These are phyloP conservation scores for Lachnellula cervina DNA, from an alignment of 2,329 filamentous ascomycete species.

Conservation along the genomic window DNA sequence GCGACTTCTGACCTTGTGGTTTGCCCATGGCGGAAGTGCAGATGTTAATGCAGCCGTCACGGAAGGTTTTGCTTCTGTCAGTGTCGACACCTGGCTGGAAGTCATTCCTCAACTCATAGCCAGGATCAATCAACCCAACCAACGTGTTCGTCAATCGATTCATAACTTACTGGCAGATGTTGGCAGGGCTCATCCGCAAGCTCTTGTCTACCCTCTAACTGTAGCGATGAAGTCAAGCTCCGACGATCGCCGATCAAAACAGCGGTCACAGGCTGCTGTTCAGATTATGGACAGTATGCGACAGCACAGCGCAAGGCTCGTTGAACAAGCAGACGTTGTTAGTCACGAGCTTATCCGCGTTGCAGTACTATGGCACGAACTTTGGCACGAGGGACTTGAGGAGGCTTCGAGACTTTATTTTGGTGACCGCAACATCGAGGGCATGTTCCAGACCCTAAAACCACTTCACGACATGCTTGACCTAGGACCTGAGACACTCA, in stretches of 20 bases:
- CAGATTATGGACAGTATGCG: slow-evolving; percentile 99
- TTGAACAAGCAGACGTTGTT: slow-evolving; percentile 91
- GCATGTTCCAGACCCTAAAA: slow-evolving; percentile 88
- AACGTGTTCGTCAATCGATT: slow-evolving; percentile 80
- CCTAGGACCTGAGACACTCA: slow-evolving; percentile 82
- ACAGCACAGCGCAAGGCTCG: slow-evolving; percentile 84
- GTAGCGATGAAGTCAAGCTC: slow-evolving; percentile 95
- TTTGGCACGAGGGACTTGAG: slow-evolving; percentile 97
- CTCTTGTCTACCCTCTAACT: slow-evolving; percentile 92
- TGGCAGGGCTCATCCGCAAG: slow-evolving; percentile 89
- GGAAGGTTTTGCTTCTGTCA: slow-evolving; percentile 86
- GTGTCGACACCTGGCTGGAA: slow-evolving; percentile 96
- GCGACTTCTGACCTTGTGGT: slow-evolving; percentile 90
- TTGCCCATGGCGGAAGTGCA: slow-evolving; percentile 80
- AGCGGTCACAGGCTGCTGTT: slow-evolving; percentile 79
- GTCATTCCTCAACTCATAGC: slow-evolving; percentile 97
- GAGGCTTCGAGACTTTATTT: slow-evolving; percentile 97
- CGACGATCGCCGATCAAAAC: slow-evolving; percentile 72
- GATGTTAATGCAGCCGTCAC: slow-evolving; percentile 87
- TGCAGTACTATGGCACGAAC: slow-evolving; percentile 95
- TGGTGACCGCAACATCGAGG: slow-evolving; percentile 93
- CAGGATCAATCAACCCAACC: slow-evolving; percentile 92
- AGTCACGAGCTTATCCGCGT: slow-evolving; percentile 96
- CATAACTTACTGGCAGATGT: slow-evolving; percentile 91
- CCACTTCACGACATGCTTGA: slow-evolving; percentile 91